Evolutionary conservation across 2,329 filamentous ascomycete species (phyloP).

Genomic region (Aulographum hederae): DNA sequence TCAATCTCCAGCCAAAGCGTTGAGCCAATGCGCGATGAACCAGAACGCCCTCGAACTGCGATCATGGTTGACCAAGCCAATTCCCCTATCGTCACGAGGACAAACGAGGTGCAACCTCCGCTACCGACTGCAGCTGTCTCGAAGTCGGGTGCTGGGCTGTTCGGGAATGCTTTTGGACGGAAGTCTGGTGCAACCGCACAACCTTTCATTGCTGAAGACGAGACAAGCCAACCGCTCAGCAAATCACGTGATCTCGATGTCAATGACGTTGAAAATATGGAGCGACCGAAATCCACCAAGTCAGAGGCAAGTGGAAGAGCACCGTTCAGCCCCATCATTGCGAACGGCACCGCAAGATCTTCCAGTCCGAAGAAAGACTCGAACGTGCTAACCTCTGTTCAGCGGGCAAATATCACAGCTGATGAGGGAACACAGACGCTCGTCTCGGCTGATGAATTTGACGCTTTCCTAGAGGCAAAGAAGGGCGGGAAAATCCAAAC

Average conservation of each 20-base stretch:
- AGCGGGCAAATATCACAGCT: constrained; percentile 19
- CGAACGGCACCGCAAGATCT: background rate
- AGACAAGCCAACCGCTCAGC: constrained; percentile 34
- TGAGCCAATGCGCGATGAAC: too few relatives aligned
- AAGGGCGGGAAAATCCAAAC: background rate
- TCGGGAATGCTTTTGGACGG: constrained; percentile 1
- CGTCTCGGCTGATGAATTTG: constrained; percentile 66
- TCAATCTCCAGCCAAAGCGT: too few relatives aligned
- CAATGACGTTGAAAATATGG: constrained; percentile 7
- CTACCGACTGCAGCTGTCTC: background rate
- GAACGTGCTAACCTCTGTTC: background rate
- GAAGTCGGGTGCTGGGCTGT: constrained; percentile 1
- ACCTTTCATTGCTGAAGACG: constrained; percentile 44
- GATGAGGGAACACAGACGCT: constrained; percentile 71
- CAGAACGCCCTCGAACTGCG: constrained; percentile 1
- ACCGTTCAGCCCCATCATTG: background rate
- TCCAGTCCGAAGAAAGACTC: background rate
- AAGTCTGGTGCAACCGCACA: background rate
- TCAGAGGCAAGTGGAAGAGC: background rate
- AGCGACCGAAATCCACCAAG: background rate
- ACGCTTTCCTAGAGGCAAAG: constrained; percentile 43
- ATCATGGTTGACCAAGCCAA: background rate
- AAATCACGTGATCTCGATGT: background rate
- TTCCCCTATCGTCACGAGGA: too few relatives aligned
- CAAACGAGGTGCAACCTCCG: too few relatives aligned